A percentile compares a stretch with the other conserved stretches of the same genome.
Conservation (phyloP, 129 eudicot genomes). For the Centaurea solstitialis region DNA sequence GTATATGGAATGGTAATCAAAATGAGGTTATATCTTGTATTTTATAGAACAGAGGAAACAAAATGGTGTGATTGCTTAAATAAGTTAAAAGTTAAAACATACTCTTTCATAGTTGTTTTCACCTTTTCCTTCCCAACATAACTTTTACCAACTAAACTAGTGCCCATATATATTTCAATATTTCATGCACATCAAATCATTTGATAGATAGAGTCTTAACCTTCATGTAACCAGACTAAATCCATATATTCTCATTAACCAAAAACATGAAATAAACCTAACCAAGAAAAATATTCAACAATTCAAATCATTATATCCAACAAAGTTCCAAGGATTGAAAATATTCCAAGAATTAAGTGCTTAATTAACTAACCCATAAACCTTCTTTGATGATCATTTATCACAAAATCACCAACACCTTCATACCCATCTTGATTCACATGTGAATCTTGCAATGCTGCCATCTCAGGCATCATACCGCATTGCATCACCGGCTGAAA, state of each 20-base stretch:
- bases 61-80: too few species aligned
- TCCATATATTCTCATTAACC: neutral
- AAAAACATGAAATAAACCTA: neutral
- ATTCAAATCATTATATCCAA: neutral
- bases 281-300: neutral
- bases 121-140: too few species aligned
- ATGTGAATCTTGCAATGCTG: conserved; percentile 12
- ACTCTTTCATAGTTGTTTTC: too few species aligned
- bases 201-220: too few species aligned
- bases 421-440: neutral
- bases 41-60: too few species aligned
- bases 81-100: too few species aligned
- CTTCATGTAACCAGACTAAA: too few species aligned
- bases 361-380: neutral
- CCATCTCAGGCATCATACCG: conserved; percentile 4
- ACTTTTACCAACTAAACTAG: too few species aligned
- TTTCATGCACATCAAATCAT: too few species aligned
- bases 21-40: too few species aligned
- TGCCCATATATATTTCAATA: too few species aligned
- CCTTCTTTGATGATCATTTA: conserved; percentile 16
- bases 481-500: conserved; percentile 21
- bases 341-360: neutral
- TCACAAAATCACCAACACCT: conserved; percentile 23
- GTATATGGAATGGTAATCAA: too few species aligned
- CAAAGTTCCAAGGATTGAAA: neutral